Conservation (phyloP, 805 yeast species). For the Zygotorulaspora danielsina region DNA sequence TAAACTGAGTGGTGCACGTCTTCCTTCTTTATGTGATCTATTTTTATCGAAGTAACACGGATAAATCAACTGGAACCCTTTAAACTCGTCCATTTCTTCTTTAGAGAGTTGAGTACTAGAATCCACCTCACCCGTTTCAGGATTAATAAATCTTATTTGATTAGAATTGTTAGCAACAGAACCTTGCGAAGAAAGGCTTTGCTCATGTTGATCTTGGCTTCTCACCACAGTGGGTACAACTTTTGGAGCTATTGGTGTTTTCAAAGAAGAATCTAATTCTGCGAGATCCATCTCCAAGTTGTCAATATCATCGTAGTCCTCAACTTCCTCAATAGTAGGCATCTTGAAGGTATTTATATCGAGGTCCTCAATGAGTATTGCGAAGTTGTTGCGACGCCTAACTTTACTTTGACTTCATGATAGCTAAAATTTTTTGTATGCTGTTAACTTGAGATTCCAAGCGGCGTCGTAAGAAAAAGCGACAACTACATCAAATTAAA, state of each 20-base stretch:
- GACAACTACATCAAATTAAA: background rate
- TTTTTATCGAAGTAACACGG: slow-evolving; percentile 88
- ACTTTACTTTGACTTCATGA: no score
- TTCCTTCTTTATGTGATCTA: slow-evolving; percentile 73
- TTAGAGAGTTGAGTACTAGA: slow-evolving; percentile 38
- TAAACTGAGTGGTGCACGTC: slow-evolving; percentile 63
- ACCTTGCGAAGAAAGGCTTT: background rate
- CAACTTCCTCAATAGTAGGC: slow-evolving; percentile 71
- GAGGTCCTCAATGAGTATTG: no score
- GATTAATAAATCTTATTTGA: slow-evolving; percentile 25
- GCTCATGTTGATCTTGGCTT: slow-evolving; percentile 48
- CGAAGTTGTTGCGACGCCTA: no score
- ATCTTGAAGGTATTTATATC: slow-evolving; percentile 34
- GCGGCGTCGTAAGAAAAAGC: no score
- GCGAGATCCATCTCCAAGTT: slow-evolving; percentile 91
- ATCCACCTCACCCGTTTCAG: slow-evolving; percentile 31
- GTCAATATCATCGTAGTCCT: slow-evolving; percentile 80
- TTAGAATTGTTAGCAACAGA: slow-evolving; percentile 3
- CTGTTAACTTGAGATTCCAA: background rate
- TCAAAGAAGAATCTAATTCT: slow-evolving; percentile 72
- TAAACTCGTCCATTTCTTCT: slow-evolving; percentile 60
- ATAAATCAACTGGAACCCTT: slow-evolving; percentile 68
- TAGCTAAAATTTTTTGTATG: background rate
- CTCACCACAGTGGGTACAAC: slow-evolving; percentile 57
- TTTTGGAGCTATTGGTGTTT: slow-evolving; percentile 68